phyloP scores from a whole-genome alignment of 2,329 filamentous ascomycete genomes.

The Diaporthe batatas region DNA sequence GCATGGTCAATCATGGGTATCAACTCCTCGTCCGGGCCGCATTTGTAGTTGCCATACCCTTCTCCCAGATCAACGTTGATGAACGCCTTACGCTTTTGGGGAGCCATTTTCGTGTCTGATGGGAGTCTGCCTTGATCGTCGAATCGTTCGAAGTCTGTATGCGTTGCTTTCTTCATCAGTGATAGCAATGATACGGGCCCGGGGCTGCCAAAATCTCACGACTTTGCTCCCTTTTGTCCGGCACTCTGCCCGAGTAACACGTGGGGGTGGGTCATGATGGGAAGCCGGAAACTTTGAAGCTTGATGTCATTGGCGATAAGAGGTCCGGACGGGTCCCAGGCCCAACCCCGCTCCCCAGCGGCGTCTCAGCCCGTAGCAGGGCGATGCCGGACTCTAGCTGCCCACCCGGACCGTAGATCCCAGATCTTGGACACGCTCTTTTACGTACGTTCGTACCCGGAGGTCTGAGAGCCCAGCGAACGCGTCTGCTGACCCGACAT shows the following conservation, averaged over 20 bases:
- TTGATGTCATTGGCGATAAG: constrained; percentile 34
- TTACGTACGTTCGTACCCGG: not conserved
- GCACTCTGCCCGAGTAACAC: too few species aligned
- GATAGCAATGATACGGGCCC: too few species aligned
- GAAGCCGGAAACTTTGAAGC: constrained; percentile 3
- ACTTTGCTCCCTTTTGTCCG: too few species aligned
- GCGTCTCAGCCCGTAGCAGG: not conserved
- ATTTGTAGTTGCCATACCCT: constrained; percentile 60
- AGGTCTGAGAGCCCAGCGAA: too few species aligned
- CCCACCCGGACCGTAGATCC: too few species aligned
- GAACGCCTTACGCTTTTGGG: constrained; percentile 41
- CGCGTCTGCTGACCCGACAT: too few species aligned
- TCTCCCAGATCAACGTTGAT: constrained; percentile 63
- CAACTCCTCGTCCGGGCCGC: constrained; percentile 69
- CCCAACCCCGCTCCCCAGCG: constrained; percentile 8
- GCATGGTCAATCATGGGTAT: constrained; percentile 72
- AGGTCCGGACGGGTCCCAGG: not conserved
- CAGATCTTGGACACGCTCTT: not conserved
- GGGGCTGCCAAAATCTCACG: too few species aligned
- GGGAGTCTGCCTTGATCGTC: not conserved
- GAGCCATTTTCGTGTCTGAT: constrained; percentile 2
- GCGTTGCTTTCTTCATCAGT: constrained; percentile 21
- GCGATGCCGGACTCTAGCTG: constrained; percentile 1
- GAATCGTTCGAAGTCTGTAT: constrained; percentile 24
- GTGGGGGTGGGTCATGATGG: not conserved